Percentiles rank a stretch among this genome's conserved stretches.
Evolutionary conservation across 257 asterid species (phyloP).

Genomic region (Solanum gracilifrons): DNA sequence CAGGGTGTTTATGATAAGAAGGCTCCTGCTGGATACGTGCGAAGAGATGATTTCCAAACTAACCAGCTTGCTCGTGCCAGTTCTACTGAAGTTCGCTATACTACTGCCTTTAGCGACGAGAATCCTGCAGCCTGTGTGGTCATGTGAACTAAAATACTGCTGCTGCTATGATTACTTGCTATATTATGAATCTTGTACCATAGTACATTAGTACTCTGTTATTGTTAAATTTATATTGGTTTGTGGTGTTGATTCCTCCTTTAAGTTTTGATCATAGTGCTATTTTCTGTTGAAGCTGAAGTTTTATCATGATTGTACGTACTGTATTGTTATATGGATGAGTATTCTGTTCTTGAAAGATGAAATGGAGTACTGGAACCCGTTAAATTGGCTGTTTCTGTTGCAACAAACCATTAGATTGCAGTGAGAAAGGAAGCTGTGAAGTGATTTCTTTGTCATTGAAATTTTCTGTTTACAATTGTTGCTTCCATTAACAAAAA

Average conservation of each 20-base stretch:
- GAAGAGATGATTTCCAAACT: conserved; percentile 20
- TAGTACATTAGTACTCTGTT: neutral
- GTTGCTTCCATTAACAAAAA: neutral
- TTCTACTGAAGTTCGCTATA: conserved; percentile 91
- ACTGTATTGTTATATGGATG: neutral
- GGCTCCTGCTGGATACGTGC: conserved; percentile 92
- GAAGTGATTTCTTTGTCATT: neutral
- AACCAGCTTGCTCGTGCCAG: conserved; percentile 76
- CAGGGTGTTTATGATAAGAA: conserved; percentile 77
- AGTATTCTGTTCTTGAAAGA: neutral
- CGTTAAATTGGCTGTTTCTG: neutral
- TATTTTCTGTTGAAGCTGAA: neutral
- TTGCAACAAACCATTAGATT: neutral
- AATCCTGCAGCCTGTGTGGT: conserved; percentile 73
- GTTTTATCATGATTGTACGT: neutral
- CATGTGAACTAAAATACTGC: conserved; percentile 37
- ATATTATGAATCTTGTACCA: neutral
- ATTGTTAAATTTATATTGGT: neutral
- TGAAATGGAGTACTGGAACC: no score
- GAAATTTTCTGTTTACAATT: neutral
- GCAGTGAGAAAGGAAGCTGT: neutral
- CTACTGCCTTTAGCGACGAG: conserved; percentile 93
- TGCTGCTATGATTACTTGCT: neutral
- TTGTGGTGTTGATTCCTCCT: neutral
- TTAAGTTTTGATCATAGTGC: neutral